Conservation (phyloP, 208 protist genomes). For the Trypanosoma cruzi region DNA sequence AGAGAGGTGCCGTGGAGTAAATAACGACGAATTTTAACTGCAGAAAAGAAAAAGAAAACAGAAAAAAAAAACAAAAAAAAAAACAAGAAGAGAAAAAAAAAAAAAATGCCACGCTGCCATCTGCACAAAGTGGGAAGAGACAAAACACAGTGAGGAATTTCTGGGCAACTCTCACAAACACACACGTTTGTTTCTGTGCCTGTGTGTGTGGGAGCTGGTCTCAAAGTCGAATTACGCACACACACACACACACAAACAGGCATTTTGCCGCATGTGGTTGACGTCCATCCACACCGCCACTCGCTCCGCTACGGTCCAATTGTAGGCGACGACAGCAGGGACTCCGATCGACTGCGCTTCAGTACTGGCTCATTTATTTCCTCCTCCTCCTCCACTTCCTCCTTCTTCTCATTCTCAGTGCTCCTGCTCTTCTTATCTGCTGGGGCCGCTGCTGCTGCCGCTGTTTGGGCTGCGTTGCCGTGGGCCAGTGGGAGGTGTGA, state of each 20-base stretch:
- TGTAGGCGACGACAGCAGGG: background rate
- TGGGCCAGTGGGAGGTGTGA: background rate
- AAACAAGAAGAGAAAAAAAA: background rate
- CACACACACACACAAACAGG: too few species aligned
- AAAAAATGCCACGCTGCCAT: too few species aligned
- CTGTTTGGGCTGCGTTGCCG: background rate
- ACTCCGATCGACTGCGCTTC: constrained; percentile 18
- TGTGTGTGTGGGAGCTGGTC: too few species aligned
- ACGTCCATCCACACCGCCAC: background rate
- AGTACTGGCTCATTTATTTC: constrained; percentile 3
- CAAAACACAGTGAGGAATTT: too few species aligned
- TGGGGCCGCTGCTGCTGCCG: background rate
- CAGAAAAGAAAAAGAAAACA: constrained; percentile 1
- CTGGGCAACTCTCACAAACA: too few species aligned
- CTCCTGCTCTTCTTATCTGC: background rate
- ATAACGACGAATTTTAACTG: background rate
- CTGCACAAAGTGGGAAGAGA: too few species aligned
- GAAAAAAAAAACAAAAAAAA: background rate
- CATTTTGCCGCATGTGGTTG: background rate
- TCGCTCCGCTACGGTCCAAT: background rate
- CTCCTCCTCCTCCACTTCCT: constrained; percentile 10
- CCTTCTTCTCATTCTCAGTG: background rate
- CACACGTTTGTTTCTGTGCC: too few species aligned
- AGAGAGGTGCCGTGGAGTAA: background rate
- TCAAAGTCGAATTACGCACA: too few species aligned